Evolutionary conservation across 2,329 filamentous ascomycete genomes (phyloP).

Genomic region (Fusarium sp.): DNA sequence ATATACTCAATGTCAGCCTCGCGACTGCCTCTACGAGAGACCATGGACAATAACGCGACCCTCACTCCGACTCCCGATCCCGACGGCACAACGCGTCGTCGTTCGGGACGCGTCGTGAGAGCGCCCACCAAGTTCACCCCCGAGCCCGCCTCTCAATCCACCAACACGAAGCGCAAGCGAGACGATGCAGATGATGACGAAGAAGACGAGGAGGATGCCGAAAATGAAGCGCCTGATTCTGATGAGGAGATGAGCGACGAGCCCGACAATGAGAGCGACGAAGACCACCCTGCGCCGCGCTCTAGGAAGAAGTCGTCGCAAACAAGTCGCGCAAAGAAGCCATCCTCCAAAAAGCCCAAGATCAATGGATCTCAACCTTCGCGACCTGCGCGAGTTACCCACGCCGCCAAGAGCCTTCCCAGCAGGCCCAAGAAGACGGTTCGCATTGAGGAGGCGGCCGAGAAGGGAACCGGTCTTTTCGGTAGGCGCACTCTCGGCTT

Average conservation of each 20-base stretch:
- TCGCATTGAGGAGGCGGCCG: conserved; percentile 61
- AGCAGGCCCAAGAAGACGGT: conserved; percentile 68
- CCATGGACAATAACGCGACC: conserved; percentile 67
- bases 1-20: conserved; percentile 36
- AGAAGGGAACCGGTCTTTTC: conserved; percentile 67
- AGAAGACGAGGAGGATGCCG: conserved; percentile 55
- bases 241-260: conserved; percentile 60
- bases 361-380: conserved; percentile 65
- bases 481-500: conserved; percentile 51
- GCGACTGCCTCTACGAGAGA: conserved; percentile 48
- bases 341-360: conserved; percentile 73
- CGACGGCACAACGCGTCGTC: conserved; percentile 68
- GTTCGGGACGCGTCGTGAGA: conserved; percentile 76
- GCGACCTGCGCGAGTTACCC: conserved; percentile 52
- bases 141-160: conserved; percentile 55
- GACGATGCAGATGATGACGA: conserved; percentile 62
- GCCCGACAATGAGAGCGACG: conserved; percentile 61
- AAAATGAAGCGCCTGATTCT: conserved; percentile 61
- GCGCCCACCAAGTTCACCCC: conserved; percentile 70
- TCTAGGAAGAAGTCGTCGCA: conserved; percentile 58
- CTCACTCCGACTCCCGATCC: conserved; percentile 59
- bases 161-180: conserved; percentile 70
- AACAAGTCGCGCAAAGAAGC: conserved; percentile 63
- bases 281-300: conserved; percentile 53
- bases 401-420: conserved; percentile 53